phyloP scores from a whole-genome alignment of 2,329 filamentous ascomycete genomes.

The Neonectria ditissima region DNA sequence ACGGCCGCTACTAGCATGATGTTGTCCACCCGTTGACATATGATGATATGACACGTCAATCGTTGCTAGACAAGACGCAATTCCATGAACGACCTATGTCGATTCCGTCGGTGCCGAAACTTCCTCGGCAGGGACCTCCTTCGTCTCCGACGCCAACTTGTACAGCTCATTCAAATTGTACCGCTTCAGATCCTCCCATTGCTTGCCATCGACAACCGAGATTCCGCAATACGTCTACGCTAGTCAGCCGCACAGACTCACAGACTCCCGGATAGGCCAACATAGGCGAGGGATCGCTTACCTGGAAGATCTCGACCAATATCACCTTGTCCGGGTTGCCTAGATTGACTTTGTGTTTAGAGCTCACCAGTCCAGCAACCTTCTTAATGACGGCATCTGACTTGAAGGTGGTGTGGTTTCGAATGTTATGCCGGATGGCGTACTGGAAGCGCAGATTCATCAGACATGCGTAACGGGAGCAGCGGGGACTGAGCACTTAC shows the following conservation, averaged over 20 bases:
- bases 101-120: constrained; percentile 22
- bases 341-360: constrained; percentile 81
- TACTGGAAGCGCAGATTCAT: constrained; percentile 64
- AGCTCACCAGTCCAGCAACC: constrained; percentile 74
- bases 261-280: constrained; percentile 32
- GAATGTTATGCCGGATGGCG: constrained; percentile 83
- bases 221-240: constrained; percentile 79
- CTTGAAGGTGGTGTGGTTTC: constrained; percentile 77
- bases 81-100: constrained; percentile 32
- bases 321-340: constrained; percentile 82
- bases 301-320: constrained; percentile 84
- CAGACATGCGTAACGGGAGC: constrained; percentile 27
- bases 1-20: constrained; percentile 19
- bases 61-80: constrained; percentile 16
- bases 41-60: constrained; percentile 27
- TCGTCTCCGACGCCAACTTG: constrained; percentile 47
- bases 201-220: constrained; percentile 76
- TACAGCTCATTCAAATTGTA: constrained; percentile 85
- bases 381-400: constrained; percentile 77
- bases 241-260: constrained; percentile 35
- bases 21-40: constrained; percentile 11
- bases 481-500: constrained; percentile 52
- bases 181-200: constrained; percentile 80
- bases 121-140: constrained; percentile 34
- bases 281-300: constrained; percentile 52